Base-by-base conservation (phyloP, 805 yeast species). In the Saccharomycopsis lassenensis region DNA sequence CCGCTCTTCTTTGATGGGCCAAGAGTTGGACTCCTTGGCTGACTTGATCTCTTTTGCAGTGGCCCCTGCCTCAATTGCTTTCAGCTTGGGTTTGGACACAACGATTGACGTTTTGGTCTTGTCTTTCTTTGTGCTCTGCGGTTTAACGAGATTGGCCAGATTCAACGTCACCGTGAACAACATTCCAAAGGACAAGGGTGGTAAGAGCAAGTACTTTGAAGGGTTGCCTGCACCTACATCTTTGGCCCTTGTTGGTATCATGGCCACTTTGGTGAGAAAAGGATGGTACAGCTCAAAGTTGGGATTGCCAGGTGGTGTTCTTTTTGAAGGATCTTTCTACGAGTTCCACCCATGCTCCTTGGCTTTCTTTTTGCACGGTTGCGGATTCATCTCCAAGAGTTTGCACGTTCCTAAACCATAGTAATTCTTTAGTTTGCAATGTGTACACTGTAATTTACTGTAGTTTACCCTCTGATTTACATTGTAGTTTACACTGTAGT, bases 171-270 rank as follows among this genome's bases (percentile, higher is more conserved):
- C 96, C 1, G 94, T 91, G 5, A 79, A 87, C 33, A 82, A 84
- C 43, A 71, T 91, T 40, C 97, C 98, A 34, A 89, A 89, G 60
- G 96, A 87, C 56, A 62, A 69, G 37, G 57, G 69, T 14, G 98
- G 98, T 14, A 87, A 87, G 61, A 73, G 91, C 23, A 77, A 81
- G 54, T 89, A 76, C 61, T 91, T 91, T 57, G 98, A 91, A 63
- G 98, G 98, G 3, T 71, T 91, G 36, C 98, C 98, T 7, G 86
- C 91, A 47, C 98, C 98, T 38, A 75, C 94, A 2, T 77, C 93
- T 25, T 64, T 91, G 47, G 61, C 69, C 33, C 66, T 89, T 55
- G 95, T 91, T 12, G 63, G 62, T 1, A 52, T 74, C 24, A 78
- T 89, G 85, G 82, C 84, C 3, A 61, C 60, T 39, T 68, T 79